Evolutionary conservation across 148 eudicot species (phyloP).

Genomic region (Bassia scoparia): DNA sequence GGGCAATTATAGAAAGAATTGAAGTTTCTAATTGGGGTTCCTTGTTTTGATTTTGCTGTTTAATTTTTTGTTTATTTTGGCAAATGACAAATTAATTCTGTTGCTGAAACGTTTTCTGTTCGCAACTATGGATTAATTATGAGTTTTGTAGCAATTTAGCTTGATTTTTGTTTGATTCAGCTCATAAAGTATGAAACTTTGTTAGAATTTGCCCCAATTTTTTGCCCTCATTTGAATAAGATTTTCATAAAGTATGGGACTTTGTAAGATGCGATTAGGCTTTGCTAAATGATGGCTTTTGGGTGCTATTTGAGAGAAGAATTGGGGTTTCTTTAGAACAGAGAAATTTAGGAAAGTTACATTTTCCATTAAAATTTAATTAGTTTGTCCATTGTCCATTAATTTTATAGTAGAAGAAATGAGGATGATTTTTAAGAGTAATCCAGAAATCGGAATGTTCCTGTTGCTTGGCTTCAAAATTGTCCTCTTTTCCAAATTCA

Average conservation of each 20-base stretch:
- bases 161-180: not conserved
- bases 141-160: not conserved
- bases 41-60: not conserved
- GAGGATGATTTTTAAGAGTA: not conserved
- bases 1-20: not conserved
- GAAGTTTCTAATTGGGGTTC: conserved; percentile 17
- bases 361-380: not conserved
- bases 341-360: not conserved
- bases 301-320: not conserved
- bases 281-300: conserved; percentile 1
- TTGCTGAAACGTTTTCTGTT: not conserved
- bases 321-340: not conserved
- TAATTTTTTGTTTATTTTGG: not conserved
- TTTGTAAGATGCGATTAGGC: not conserved
- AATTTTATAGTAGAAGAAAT: not conserved
- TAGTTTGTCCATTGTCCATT: not conserved
- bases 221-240: not conserved
- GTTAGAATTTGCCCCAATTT: not conserved
- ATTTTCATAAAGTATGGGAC: not conserved
- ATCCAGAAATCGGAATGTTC: not conserved
- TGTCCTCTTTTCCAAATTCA: not conserved
- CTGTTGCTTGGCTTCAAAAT: not conserved
- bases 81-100: not conserved
- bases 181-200: not conserved
- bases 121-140: no score